Base-by-base conservation (phyloP, 805 yeast species). In the Metschnikowia lochheadii region DNA sequence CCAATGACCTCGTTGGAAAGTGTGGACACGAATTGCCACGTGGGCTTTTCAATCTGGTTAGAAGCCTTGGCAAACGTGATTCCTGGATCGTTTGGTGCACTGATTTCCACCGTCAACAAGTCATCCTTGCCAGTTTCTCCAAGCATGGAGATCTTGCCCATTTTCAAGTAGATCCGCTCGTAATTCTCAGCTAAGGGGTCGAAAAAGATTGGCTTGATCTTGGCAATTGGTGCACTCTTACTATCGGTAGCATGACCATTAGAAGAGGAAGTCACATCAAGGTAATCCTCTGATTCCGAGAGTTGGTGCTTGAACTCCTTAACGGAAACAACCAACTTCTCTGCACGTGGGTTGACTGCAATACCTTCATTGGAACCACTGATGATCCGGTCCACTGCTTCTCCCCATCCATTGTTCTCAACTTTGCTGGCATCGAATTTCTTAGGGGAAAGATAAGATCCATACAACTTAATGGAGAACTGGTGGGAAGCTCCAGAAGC, bases 401-500 rank as follows among this genome's bases (percentile, higher is more conserved):
- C 91, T 69, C 96, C 97, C 96, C 96, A 89, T 45, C 97, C 97
- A 52, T 81, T 78, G 62, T 83, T 84, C 21, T 53, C 58, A 11
- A 50, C 46, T 20, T 41, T 35, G 11, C 17, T 14, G 13, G 54
- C 21, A 52, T 65, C 69, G n/a, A 55, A 54, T 52, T 62, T 69
- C 53, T 72, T 71, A 29, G 67, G 69, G 51, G 74, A 75, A 57
- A 83, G 77, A 58, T 77, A 84, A 0, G 94, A 84, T 1, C 92
- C 86, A 62, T 78, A 89, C 59, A 89, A 68, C 59, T 84, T 81
- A 57, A 89, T 79, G 5, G 80, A 75, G 63, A 89, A 86, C 55
- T 83, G 85, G 63, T 84, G 89, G 0, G 89, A 72, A 60, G 81
- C 81, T 48, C 90, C 84, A 15, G 84, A 66, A 10, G 77, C 71